Base-by-base conservation (phyloP, 2,329 filamentous ascomycete species). In the Waltergamsia citrina region DNA sequence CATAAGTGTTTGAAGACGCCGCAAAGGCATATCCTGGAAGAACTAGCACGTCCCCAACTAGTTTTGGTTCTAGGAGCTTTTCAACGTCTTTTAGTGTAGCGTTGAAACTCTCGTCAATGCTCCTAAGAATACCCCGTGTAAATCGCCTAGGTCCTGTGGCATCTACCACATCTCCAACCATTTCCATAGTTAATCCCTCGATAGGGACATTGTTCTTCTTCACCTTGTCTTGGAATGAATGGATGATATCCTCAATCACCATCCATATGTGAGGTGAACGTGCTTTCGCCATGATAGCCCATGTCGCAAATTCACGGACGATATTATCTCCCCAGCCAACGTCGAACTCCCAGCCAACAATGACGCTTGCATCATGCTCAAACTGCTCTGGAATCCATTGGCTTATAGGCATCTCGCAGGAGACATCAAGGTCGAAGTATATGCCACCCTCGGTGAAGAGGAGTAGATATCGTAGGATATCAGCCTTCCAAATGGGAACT, bases 381-480 rank as follows among this genome's bases (percentile, higher is more conserved):
- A 42, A 41, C 5, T 42, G n/a, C 4, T 20, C 17, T 11, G 42
- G 48, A 12, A 48, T 35, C 50, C 48, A 51, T 6, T 46, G 33
- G 20, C 40, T 36, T 20, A 53, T 47, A 12, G 42, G 45, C 2
- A 32, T 29, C 2, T 46, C 35, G 35, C 46, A 48, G 5, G 46
- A 38, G 11, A 49, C 45, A 29, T 50, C 46, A 15, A 47, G 38
- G 43, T 74, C 70, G 34, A 59, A 64, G 47, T 82, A 84, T 42
- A 86, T 78, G 15, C 82, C 82, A 35, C 82, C 82, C 43, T 81
- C 69, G 22, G 80, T 80, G 34, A 85, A 70, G 34, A 87, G 63
- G 38, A 80, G 75, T 33, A 80, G 60, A 52, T 79, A 79, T 44
- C 75, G 67, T 54, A 80, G 78, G 50, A 79, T 73, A 53, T 75